phyloP scores from a whole-genome alignment of 148 eudicot genomes.

The Fagopyrum tataricum region DNA sequence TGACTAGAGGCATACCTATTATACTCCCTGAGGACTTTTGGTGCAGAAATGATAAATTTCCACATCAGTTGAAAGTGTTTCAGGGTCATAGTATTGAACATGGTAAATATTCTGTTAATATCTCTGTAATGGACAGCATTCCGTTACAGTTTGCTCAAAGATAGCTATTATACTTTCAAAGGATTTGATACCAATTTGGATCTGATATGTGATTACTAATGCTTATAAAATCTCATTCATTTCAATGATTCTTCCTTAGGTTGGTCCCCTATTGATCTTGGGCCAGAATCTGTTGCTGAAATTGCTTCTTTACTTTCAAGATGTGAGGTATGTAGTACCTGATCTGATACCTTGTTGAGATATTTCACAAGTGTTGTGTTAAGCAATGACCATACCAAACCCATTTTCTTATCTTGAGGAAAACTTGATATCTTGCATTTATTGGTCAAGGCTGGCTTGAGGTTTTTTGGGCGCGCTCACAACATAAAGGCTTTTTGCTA shows the following conservation, averaged over 20 bases:
- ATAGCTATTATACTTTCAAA: not conserved
- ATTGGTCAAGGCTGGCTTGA: not conserved
- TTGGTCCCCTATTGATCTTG: conserved; percentile 84
- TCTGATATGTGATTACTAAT: not conserved
- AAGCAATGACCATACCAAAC: conserved; percentile 1
- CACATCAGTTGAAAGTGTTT: conserved; percentile 31
- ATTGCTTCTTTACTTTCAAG: conserved; percentile 48
- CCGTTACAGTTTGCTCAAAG: not conserved
- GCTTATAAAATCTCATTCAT: not conserved
- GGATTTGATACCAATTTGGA: not conserved
- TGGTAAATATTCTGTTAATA: conserved; percentile 29
- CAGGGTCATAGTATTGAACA: conserved; percentile 37
- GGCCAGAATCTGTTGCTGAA: conserved; percentile 55
- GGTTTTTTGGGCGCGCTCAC: too few relatives aligned
- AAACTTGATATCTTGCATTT: not conserved
- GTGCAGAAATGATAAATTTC: conserved; percentile 38
- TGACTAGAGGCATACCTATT: conserved; percentile 41
- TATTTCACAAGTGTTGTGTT: not conserved
- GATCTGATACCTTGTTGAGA: conserved; percentile 11
- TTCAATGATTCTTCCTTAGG: conserved; percentile 29
- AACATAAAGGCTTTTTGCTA: too few relatives aligned
- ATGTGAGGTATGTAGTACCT: conserved; percentile 54
- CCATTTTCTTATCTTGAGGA: not conserved
- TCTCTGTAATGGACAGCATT: conserved; percentile 2
- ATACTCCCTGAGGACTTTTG: conserved; percentile 63